These are phyloP conservation scores for Streptanthus diversifolius DNA, from an alignment of 345 rosid genomes.

Conservation along the genomic window DNA sequence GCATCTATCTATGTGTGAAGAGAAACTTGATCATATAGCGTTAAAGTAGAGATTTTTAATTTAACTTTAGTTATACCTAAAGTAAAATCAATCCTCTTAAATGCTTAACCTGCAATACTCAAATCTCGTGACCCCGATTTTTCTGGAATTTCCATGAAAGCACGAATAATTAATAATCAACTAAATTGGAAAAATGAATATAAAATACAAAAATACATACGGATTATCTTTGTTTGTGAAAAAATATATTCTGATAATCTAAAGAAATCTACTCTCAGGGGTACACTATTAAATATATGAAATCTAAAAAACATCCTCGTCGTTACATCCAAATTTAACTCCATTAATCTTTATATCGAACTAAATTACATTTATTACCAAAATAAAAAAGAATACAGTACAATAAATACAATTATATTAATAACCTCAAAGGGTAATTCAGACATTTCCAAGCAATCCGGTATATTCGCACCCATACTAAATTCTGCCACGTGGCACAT, in stretches of 20 bases:
- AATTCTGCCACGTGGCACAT: slow-evolving; percentile 17
- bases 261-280: background rate
- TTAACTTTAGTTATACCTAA: slow-evolving; percentile 3
- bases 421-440: background rate
- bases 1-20: background rate
- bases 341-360: background rate
- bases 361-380: background rate
- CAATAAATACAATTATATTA: background rate
- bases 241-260: background rate
- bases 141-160: background rate
- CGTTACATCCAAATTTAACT: background rate
- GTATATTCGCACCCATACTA: slow-evolving; percentile 21
- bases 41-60: background rate
- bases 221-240: background rate
- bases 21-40: background rate
- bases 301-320: background rate
- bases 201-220: background rate
- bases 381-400: background rate
- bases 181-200: background rate
- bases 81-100: background rate
- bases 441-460: background rate
- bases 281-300: background rate
- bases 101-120: background rate
- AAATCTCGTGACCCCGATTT: slow-evolving; percentile 22
- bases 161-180: background rate